Percentiles rank a stretch among this genome's conserved stretches.
These are phyloP conservation scores for Suillus sp. DNA, from an alignment of 768 basidiomycete species.

Conservation along the genomic window DNA sequence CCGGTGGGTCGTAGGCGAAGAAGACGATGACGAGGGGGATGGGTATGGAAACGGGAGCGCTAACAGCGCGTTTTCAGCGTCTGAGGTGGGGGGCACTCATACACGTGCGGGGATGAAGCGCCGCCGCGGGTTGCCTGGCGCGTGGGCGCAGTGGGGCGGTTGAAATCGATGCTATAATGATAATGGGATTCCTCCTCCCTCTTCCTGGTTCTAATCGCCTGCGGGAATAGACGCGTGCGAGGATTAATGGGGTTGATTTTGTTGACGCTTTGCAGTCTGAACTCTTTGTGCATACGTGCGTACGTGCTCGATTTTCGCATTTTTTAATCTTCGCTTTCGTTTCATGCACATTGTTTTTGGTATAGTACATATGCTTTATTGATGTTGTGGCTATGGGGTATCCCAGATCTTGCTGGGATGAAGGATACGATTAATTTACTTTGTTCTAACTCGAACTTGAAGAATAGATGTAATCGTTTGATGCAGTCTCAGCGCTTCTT, in stretches of 20 bases:
- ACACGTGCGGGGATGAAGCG: constrained; percentile 27
- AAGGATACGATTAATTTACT: not conserved
- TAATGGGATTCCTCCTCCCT: not conserved
- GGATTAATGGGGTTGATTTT: not conserved
- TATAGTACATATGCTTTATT: not conserved
- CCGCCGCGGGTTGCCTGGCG: constrained; percentile 36
- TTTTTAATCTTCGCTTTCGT: not conserved
- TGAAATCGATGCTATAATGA: not conserved
- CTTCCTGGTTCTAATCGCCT: not conserved
- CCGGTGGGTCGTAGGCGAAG: constrained; percentile 32
- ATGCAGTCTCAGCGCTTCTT: not conserved
- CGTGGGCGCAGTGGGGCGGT: constrained; percentile 35
- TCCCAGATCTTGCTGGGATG: not conserved
- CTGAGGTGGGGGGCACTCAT: constrained; percentile 18
- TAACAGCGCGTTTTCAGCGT: constrained; percentile 23
- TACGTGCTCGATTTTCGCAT: not conserved
- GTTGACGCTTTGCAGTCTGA: not conserved
- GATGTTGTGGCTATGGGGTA: not conserved
- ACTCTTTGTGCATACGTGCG: not conserved
- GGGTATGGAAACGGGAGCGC: constrained; percentile 20
- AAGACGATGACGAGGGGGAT: constrained; percentile 32
- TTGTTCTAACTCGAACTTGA: constrained; percentile 5
- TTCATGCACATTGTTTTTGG: constrained; percentile 1
- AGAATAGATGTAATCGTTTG: constrained; percentile 7
- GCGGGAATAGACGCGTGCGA: not conserved